phyloP scores from a whole-genome alignment of 257 asterid species.

The Coffea eugenioides region DNA sequence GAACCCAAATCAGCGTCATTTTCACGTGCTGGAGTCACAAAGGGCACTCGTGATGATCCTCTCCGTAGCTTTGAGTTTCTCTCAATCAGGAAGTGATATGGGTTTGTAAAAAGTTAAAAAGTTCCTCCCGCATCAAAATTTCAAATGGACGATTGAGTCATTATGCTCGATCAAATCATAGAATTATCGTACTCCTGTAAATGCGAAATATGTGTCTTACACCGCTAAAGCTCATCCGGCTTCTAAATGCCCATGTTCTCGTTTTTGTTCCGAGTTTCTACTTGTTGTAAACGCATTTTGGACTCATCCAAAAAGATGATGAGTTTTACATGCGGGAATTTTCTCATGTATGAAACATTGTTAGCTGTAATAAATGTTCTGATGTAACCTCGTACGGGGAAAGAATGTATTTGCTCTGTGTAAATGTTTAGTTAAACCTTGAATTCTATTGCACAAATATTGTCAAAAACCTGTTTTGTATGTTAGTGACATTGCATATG shows the following conservation, averaged over 20 bases:
- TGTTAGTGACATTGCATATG: background rate
- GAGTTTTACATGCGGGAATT: conserved; percentile 39
- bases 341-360: conserved; percentile 18
- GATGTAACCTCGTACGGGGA: background rate
- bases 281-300: conserved; percentile 29
- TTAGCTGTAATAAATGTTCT: conserved; percentile 17
- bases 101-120: conserved; percentile 24
- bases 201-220: conserved; percentile 31
- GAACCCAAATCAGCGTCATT: conserved; percentile 57
- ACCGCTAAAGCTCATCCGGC: conserved; percentile 24
- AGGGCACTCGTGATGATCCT: conserved; percentile 74
- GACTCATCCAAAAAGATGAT: conserved; percentile 37
- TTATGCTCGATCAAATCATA: conserved; percentile 25
- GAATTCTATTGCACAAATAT: background rate
- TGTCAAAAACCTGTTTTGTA: background rate
- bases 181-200: conserved; percentile 32
- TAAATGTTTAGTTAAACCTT: background rate
- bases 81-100: conserved; percentile 40
- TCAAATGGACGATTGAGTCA: conserved; percentile 13
- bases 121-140: conserved; percentile 9
- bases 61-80: conserved; percentile 93
- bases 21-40: conserved; percentile 46
- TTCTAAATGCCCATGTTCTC: conserved; percentile 15
- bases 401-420: background rate
- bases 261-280: conserved; percentile 37